Percentiles rank a stretch among this genome's conserved stretches.
phyloP scores from a whole-genome alignment of 148 eudicot species.

The Vaccinium myrtillus region DNA sequence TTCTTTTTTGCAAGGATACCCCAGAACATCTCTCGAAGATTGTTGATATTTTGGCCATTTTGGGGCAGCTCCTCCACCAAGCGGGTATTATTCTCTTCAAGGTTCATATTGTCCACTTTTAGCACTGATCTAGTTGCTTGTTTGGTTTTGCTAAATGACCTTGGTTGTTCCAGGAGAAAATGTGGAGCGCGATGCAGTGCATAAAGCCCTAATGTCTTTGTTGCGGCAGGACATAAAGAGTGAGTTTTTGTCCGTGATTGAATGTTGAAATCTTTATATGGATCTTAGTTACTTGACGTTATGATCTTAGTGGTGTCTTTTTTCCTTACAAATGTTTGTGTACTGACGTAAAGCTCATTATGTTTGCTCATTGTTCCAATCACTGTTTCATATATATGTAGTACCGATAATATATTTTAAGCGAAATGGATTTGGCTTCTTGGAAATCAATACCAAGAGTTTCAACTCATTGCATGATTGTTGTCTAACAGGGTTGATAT shows the following conservation, averaged over 20 bases:
- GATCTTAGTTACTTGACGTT: background rate
- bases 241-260: constrained; percentile 18
- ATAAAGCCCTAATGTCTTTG: constrained; percentile 45
- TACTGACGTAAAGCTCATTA: background rate
- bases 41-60: constrained; percentile 36
- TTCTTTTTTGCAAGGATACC: constrained; percentile 50
- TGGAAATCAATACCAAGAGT: background rate
- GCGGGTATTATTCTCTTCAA: constrained; percentile 29
- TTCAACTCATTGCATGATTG: background rate
- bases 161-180: constrained; percentile 36
- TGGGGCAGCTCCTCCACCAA: constrained; percentile 35
- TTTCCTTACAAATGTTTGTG: background rate
- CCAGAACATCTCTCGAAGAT: constrained; percentile 46
- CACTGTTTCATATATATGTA: background rate
- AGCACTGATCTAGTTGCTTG: background rate
- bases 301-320: background rate
- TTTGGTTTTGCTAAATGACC: background rate
- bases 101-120: background rate
- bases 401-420: background rate
- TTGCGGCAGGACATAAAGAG: constrained; percentile 55
- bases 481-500: background rate
- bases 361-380: background rate
- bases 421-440: background rate
- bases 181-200: constrained; percentile 63
- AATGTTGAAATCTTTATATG: background rate